Base-by-base conservation (phyloP, 441 rosid genomes). In the Adansonia grandidieri region DNA sequence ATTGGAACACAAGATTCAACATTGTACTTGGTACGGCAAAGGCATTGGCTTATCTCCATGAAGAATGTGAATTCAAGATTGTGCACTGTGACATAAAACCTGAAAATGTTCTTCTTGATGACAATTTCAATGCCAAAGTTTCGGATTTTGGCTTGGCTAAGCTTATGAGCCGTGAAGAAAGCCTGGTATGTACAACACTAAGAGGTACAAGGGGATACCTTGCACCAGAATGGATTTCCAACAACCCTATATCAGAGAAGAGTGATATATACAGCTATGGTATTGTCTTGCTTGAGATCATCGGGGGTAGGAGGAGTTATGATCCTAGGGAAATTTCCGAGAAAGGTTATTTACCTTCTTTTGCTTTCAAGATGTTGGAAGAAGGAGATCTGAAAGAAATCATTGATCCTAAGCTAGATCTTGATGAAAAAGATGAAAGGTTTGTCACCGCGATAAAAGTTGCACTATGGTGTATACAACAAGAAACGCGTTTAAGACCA, bases 91-190 rank as follows among this genome's bases (percentile, higher is more conserved):
- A 86, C 57, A 79, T 86, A 75, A 86, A 86, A 44, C 88, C 88
- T 28, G 88, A 86, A 66, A 86, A 86, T 51, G 83, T 86, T 47
- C 84, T 86, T 40, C 81, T 86, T 0, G 86, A 86, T 17, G 85
- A 86, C 71, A 82, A 80, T 68, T 86, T 79, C 71, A 40, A 15
- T 40, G 87, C 88, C 22, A 86, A 84, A 69, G 87, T 86, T 32
- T 86, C 88, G 2, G 88, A 86, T 77, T 86, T 86, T 63, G 88
- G 88, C 53, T 64, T 86, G 78, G 88, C 88, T 4, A 86, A 86
- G 84, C 78, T 86, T 45, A 84, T 84, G 87, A 86, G 76, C 48
- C 73, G 87, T 14, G 88, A 86, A 62, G 85, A 84, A 57, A 86
- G 88, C 81, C 84, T 80, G 58, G 85, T 82, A 28, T 82, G 80